These are phyloP conservation scores for Xylaria palmicola DNA, from an alignment of 495 filamentous ascomycete species.

Conservation along the genomic window DNA sequence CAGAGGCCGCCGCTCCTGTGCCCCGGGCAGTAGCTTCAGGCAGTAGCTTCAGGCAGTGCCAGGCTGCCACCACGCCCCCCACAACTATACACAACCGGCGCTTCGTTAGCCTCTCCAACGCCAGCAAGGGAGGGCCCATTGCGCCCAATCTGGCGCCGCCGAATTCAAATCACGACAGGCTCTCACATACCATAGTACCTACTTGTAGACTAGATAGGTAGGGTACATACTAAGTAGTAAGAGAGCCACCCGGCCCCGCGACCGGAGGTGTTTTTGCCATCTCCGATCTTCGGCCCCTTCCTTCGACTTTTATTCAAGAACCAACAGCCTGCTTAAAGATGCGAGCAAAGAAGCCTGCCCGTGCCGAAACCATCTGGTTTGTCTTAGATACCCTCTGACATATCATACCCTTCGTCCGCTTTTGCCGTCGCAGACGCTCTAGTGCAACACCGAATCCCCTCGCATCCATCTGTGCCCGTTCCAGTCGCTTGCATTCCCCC, in stretches of 20 bases:
- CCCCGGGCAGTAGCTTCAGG: no score
- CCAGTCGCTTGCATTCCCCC: background rate
- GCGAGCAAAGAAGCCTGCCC: background rate
- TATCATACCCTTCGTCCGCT: no score
- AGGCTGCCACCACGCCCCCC: no score
- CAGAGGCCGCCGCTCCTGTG: no score
- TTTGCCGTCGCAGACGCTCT: no score
- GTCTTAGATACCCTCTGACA: no score
- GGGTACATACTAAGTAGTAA: no score
- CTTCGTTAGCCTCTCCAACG: constrained; percentile 4
- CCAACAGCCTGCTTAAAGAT: background rate
- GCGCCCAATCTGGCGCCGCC: constrained; percentile 4
- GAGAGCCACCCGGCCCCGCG: constrained; percentile 1
- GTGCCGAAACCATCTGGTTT: background rate
- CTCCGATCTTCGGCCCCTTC: constrained; percentile 17
- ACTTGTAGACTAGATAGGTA: no score
- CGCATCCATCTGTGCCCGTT: background rate
- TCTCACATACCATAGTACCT: no score
- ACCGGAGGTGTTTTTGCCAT: constrained; percentile 16
- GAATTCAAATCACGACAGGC: constrained; percentile 4
- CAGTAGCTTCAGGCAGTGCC: no score
- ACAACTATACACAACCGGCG: no score
- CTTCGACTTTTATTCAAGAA: background rate
- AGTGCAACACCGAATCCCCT: no score
- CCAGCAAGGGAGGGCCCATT: background rate